Evolutionary conservation across 352 stramenopile species (phyloP), one percentile per base, ranked within the genome.

Genomic region (Thraustotheca clavata): DNA sequence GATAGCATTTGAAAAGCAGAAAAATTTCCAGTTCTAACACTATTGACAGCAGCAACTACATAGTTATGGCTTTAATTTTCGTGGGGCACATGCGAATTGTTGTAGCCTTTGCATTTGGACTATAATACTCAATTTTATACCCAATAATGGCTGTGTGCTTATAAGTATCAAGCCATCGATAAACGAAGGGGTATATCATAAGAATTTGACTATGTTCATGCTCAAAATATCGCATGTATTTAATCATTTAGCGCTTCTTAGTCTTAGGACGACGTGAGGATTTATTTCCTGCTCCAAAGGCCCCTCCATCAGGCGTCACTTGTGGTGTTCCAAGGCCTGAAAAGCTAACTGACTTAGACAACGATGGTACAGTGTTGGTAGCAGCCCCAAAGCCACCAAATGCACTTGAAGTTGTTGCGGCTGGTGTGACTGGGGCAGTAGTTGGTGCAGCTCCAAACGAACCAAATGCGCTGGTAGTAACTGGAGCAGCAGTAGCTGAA

Each of bases 91-190:
- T 26, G 3, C 62, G 71, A 55, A 86, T 67, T 35, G 86, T 75
- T 32, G 87, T 5, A 16, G n/a, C 12, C 18, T 33, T 1, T 24
- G 59, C 12, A 60, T 59, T 14, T 68, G 49, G 0, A 9, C 74
- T 71, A 9, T 60, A 78, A 65, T 88, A 89, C 59, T 89, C 71
- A 9, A 91, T 43, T 14, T 79, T 61, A 49, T 86, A 80, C 1
- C 71, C 69, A 33, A 62, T 49, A 11, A 91, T n/a, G 6, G 69
- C 35, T n/a, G n/a, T n/a, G n/a, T n/a, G n/a, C n/a, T n/a, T n/a
- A n/a, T n/a, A n/a, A n/a, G n/a, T n/a, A n/a, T n/a, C n/a, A n/a
- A n/a, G n/a, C n/a, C n/a, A n/a, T n/a, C n/a, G n/a, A n/a, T n/a
- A n/a, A n/a, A n/a, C n/a, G n/a, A n/a, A n/a, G n/a, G n/a, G n/a